Evolutionary conservation across 345 rosid species (phyloP).

Genomic region (Linum usitatissimum): DNA sequence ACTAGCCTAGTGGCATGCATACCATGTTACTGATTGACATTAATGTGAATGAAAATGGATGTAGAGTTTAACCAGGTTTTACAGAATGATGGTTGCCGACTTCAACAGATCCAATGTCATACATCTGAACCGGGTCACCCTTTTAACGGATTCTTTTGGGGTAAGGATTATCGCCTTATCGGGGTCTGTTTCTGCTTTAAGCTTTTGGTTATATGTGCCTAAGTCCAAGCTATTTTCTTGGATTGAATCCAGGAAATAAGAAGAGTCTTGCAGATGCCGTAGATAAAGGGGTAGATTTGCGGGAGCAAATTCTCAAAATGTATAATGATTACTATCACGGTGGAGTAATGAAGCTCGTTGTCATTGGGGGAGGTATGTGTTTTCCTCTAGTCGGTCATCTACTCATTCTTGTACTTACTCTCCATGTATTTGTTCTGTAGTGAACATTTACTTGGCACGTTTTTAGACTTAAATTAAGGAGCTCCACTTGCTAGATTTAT

Average conservation of each 20-base stretch:
- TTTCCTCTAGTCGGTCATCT: constrained; percentile 6
- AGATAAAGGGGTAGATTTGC: constrained; percentile 75
- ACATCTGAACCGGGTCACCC: constrained; percentile 64
- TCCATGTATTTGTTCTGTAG: not conserved
- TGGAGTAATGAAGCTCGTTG: constrained; percentile 88
- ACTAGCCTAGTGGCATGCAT: constrained; percentile 4
- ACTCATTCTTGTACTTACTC: not conserved
- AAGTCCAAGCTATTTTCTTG: constrained; percentile 12
- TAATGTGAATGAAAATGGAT: constrained; percentile 17
- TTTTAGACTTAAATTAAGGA: not conserved
- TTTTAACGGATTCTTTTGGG: constrained; percentile 77
- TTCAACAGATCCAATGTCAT: constrained; percentile 89
- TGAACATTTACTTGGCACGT: constrained; percentile 2
- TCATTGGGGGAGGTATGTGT: constrained; percentile 86
- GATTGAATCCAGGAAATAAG: constrained; percentile 60
- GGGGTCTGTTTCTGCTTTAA: constrained; percentile 16
- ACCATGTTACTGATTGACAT: constrained; percentile 14
- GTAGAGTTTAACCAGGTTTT: constrained; percentile 89
- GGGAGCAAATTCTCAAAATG: constrained; percentile 55
- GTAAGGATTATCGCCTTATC: constrained; percentile 37
- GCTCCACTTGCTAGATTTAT: not conserved
- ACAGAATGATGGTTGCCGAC: constrained; percentile 89
- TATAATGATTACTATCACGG: constrained; percentile 69
- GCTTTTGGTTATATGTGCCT: constrained; percentile 10
- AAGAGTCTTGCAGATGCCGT: constrained; percentile 83